Conservation (phyloP, 371 early-diverging fungal species). For the Fennellomyces sp. region DNA sequence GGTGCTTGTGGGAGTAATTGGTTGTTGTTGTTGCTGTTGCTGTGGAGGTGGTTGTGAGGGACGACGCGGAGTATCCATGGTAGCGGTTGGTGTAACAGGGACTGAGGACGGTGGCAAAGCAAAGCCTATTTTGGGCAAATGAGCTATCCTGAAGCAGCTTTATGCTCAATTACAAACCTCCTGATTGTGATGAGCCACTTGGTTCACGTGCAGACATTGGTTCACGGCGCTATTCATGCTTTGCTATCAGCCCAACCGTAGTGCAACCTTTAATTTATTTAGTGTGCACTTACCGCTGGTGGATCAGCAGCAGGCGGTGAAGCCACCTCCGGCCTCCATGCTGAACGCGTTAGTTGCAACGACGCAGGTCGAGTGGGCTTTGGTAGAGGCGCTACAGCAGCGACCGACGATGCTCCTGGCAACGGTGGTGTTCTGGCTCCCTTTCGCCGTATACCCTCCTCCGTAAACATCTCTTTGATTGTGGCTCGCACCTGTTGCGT, state of each 20-base stretch:
- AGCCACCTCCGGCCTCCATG: slow-evolving; percentile 11
- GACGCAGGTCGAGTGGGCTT: slow-evolving; percentile 8
- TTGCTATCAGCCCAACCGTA: not conserved
- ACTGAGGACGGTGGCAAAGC: slow-evolving; percentile 10
- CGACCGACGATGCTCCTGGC: not conserved
- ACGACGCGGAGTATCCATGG: not conserved
- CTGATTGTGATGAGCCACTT: slow-evolving; percentile 5
- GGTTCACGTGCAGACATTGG: slow-evolving; percentile 10
- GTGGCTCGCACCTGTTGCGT: slow-evolving; percentile 24
- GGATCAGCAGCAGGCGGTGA: not conserved
- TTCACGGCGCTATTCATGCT: not conserved
- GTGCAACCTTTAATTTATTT: not conserved
- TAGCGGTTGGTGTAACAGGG: slow-evolving; percentile 11
- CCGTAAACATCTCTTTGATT: slow-evolving; percentile 30
- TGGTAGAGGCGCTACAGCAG: not conserved
- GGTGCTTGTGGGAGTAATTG: slow-evolving; percentile 9
- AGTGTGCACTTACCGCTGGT: not conserved
- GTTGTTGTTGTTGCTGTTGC: slow-evolving; percentile 1
- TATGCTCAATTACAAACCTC: not conserved
- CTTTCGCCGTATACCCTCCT: slow-evolving; percentile 18
- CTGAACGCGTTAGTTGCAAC: slow-evolving; percentile 7
- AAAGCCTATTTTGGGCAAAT: slow-evolving; percentile 1
- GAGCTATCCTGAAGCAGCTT: too few relatives aligned
- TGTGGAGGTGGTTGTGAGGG: not conserved
- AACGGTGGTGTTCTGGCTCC: slow-evolving; percentile 17